Evolutionary conservation across 2,329 filamentous ascomycete species (phyloP).

Genomic region (Arthrobotrys musiformis): DNA sequence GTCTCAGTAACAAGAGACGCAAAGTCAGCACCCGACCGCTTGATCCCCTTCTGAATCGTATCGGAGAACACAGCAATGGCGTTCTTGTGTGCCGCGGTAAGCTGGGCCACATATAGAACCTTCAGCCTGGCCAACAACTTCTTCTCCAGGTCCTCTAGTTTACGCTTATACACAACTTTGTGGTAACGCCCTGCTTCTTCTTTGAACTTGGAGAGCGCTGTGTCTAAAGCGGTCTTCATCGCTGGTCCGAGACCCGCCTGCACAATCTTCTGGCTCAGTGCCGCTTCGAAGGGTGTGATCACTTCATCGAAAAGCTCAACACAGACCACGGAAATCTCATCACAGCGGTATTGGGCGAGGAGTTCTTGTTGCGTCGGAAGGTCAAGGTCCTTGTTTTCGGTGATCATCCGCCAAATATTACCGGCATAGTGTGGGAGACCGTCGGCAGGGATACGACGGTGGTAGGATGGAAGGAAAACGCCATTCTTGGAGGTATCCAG

Average conservation of each 20-base stretch:
- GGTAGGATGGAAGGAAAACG: conserved; percentile 92
- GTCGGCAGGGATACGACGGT: conserved; percentile 93
- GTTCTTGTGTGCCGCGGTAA: conserved; percentile 86
- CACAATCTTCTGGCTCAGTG: conserved; percentile 77
- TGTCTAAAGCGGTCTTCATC: conserved; percentile 77
- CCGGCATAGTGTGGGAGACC: conserved; percentile 95
- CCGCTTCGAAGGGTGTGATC: conserved; percentile 85
- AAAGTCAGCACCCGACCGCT: conserved; percentile 91
- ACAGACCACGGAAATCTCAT: conserved; percentile 93
- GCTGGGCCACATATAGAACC: conserved; percentile 85
- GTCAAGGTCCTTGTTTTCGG: conserved; percentile 97
- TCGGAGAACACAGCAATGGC: conserved; percentile 87
- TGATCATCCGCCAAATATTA: conserved; percentile 97
- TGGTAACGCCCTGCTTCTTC: conserved; percentile 92
- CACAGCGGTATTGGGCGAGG: conserved; percentile 94
- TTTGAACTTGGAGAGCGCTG: conserved; percentile 85
- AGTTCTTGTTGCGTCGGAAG: conserved; percentile 96
- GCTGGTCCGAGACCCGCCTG: conserved; percentile 78
- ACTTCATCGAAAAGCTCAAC: conserved; percentile 82
- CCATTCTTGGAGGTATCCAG: conserved; percentile 63
- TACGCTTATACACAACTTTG: conserved; percentile 90
- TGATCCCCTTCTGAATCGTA: conserved; percentile 85
- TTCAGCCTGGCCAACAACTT: conserved; percentile 92
- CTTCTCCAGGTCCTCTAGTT: conserved; percentile 82
- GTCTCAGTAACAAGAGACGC: conserved; percentile 89